Base-by-base conservation (phyloP, 257 asterid species). In the Salvia rosmarinus region DNA sequence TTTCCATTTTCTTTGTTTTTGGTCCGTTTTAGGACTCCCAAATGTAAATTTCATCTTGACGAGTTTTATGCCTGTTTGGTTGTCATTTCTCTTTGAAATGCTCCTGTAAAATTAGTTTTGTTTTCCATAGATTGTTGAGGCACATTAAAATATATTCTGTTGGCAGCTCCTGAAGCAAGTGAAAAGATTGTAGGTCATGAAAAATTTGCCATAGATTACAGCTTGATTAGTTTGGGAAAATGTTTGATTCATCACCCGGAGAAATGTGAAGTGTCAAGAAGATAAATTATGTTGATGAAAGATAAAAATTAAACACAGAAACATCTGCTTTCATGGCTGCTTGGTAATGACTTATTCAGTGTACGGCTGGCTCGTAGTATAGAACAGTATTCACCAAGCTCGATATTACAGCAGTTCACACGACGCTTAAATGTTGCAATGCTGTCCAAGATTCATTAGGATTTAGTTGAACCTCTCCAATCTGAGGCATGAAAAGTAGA, bases 391-490 rank as follows among this genome's bases (percentile, higher is more conserved):
- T 1, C 30, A 25, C 30, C 30, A 25, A 25, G 30, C 30, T 25
- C 30, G 30, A 25, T 25, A 25, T 25, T 25, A 25, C 85, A 30
- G 76, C 64, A 55, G 69, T 60, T 86, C 84, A 88, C 69, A 81
- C 83, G 68, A 93, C 77, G 78, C 83, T 82, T 56, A 93, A 62
- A 19, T 82, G 85, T 72, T 93, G 98, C 68, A 64, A 64, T 3
- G 98, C 97, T 5, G 89, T 90, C 98, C 98, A 93, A 21, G 96
- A 83, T 81, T 89, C 85, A 13, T 71, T 71, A 30, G 96, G 97
- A 72, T 84, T 84, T 43, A 95, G 82, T 82, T 85, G 79, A 63
- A 95, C 96, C 74, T 76, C 56, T 80, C 86, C 94, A 75, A 89
- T 87, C 99, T 95, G 94, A 57, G 71, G 60, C 72, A 58, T 64